A percentile compares a stretch with the other conserved stretches of the same genome.
Evolutionary conservation across 2,329 filamentous ascomycete genomes (phyloP).

Genomic region (Cercospora beticola): DNA sequence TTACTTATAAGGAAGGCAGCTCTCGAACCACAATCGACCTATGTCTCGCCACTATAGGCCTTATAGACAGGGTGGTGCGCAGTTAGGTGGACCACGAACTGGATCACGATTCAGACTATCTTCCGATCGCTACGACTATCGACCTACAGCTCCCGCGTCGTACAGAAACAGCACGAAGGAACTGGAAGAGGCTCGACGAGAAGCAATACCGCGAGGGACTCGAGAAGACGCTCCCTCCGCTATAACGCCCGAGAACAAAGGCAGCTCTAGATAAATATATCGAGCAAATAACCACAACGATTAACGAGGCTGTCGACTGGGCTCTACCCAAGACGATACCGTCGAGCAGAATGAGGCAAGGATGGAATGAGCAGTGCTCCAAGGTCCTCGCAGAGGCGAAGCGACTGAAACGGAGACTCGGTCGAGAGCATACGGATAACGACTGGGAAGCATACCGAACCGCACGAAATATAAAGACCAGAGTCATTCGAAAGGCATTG

Average conservation of each 20-base stretch:
- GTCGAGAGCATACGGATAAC: not conserved
- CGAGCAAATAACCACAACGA: too few relatives aligned
- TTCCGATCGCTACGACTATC: not conserved
- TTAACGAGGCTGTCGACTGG: too few relatives aligned
- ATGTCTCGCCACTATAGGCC: not conserved
- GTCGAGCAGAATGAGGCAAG: too few relatives aligned
- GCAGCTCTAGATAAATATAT: slow-evolving; percentile 2
- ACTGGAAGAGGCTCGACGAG: slow-evolving; percentile 4
- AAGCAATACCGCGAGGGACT: not conserved
- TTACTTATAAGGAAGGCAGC: slow-evolving; percentile 1
- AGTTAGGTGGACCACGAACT: slow-evolving; percentile 1
- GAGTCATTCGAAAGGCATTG: not conserved
- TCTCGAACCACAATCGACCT: not conserved
- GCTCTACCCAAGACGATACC: too few relatives aligned
- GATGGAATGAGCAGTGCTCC: too few relatives aligned
- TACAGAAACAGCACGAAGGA: not conserved
- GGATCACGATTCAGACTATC: slow-evolving; percentile 1
- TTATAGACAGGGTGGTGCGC: not conserved
- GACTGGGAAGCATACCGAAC: slow-evolving; percentile 1
- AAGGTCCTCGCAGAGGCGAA: slow-evolving; percentile 2
- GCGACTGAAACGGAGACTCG: not conserved
- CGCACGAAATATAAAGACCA: slow-evolving; percentile 2
- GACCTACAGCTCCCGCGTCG: not conserved
- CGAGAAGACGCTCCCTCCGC: not conserved
- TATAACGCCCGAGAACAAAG: not conserved